Conservation (phyloP, 2,329 filamentous ascomycete species). For the Aspergillus persii region DNA sequence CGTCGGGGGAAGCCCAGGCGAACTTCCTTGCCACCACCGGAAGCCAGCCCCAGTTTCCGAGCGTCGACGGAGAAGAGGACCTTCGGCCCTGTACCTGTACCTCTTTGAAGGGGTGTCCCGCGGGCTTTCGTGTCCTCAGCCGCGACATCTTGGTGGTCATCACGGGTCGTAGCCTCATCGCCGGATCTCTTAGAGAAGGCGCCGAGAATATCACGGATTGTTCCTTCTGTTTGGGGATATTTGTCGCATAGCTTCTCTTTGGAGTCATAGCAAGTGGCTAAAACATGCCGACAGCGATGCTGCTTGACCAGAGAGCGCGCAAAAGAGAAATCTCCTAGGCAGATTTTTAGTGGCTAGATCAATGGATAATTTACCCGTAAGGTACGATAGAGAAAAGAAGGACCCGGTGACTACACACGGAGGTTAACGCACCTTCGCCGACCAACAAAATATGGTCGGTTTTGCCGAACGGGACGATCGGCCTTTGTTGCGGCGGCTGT, state of each 20-base stretch:
- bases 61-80: slow-evolving; percentile 46
- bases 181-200: slow-evolving; percentile 2
- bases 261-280: slow-evolving; percentile 48
- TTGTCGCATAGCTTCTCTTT: slow-evolving; percentile 59
- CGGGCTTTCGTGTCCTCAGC: not conserved
- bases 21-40: slow-evolving; percentile 43
- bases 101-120: slow-evolving; percentile 1
- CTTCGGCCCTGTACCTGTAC: slow-evolving; percentile 17
- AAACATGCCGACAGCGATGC: slow-evolving; percentile 40
- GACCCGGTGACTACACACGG: no score
- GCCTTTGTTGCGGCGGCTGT: slow-evolving; percentile 23
- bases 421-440: slow-evolving; percentile 41
- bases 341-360: not conserved
- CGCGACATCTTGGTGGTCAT: not conserved
- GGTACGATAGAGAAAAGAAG: not conserved
- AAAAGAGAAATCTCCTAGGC: slow-evolving; percentile 49
- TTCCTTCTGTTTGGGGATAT: slow-evolving; percentile 67
- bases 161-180: not conserved
- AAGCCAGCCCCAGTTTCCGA: slow-evolving; percentile 38
- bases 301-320: slow-evolving; percentile 42
- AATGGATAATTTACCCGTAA: not conserved
- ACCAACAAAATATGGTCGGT: slow-evolving; percentile 44
- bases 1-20: slow-evolving; percentile 38
- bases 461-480: slow-evolving; percentile 41
- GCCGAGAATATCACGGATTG: slow-evolving; percentile 49